Percentiles rank a stretch among this genome's conserved stretches.
Conservation (phyloP, 805 yeast species). For the Yarrowia sp. region DNA sequence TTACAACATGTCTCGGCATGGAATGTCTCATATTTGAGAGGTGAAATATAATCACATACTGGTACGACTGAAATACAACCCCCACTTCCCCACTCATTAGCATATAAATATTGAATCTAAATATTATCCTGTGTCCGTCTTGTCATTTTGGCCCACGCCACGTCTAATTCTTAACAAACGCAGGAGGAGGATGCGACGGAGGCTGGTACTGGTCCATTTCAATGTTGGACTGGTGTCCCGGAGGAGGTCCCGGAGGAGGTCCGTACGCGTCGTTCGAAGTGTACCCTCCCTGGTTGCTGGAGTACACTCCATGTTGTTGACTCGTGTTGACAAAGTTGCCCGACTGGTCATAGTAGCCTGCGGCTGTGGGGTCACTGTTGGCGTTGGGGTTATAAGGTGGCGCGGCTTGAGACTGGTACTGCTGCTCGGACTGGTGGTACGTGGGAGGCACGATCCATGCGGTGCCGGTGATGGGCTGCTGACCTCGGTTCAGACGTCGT, state of each 20-base stretch:
- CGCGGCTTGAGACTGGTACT: slow-evolving; percentile 42
- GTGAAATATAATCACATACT: no score
- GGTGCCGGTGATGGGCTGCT: slow-evolving; percentile 68
- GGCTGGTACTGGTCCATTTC: slow-evolving; percentile 29
- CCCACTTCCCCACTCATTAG: not conserved
- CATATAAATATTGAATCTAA: slow-evolving; percentile 21
- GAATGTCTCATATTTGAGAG: no score
- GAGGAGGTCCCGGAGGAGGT: slow-evolving; percentile 30
- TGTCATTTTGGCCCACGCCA: not conserved
- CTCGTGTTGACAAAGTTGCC: slow-evolving; percentile 44
- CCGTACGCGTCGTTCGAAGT: slow-evolving; percentile 5
- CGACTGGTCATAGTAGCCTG: slow-evolving; percentile 68
- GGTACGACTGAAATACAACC: no score
- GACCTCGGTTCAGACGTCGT: slow-evolving; percentile 40
- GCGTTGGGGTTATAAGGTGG: slow-evolving; percentile 40
- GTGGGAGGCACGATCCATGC: slow-evolving; percentile 87
- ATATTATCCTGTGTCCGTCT: not conserved
- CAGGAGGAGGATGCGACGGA: slow-evolving; percentile 29
- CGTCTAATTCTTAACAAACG: slow-evolving; percentile 9
- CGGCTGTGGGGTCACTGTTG: slow-evolving; percentile 45
- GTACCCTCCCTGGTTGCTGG: not conserved
- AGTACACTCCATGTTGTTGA: not conserved
- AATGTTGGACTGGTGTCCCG: slow-evolving; percentile 12
- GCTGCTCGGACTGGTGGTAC: slow-evolving; percentile 56
- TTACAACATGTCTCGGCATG: no score